Evolutionary conservation across 2,329 filamentous ascomycete genomes (phyloP).

Genomic region (Thermoascus crustaceus): DNA sequence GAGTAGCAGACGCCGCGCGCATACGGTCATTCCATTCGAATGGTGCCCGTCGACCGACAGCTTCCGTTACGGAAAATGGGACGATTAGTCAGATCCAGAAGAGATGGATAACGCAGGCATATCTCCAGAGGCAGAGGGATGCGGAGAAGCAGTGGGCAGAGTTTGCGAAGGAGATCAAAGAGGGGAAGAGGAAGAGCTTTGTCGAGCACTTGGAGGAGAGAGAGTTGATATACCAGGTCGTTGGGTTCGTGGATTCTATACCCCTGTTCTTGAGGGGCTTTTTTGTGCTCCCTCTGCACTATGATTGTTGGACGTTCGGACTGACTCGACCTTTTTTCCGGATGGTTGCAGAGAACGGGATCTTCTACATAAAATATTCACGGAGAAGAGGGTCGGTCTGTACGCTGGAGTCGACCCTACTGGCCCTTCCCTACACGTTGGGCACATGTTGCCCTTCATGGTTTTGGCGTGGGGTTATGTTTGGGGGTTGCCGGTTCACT

Average conservation of each 20-base stretch:
- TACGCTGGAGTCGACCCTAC: slow-evolving; percentile 45
- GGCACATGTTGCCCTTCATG: slow-evolving; percentile 46
- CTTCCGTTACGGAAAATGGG: too few species aligned
- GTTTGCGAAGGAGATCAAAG: slow-evolving; percentile 35
- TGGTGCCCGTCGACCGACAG: slow-evolving; percentile 10
- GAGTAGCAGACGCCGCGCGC: slow-evolving; percentile 12
- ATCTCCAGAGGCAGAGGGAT: slow-evolving; percentile 30
- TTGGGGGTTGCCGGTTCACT: slow-evolving; percentile 38
- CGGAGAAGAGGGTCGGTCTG: slow-evolving; percentile 37
- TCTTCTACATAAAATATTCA: slow-evolving; percentile 36
- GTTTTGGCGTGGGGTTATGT: slow-evolving; percentile 43
- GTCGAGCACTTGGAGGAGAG: slow-evolving; percentile 38
- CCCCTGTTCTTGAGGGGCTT: not conserved
- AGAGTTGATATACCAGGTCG: slow-evolving; percentile 38
- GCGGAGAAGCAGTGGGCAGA: slow-evolving; percentile 33
- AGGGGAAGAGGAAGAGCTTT: slow-evolving; percentile 37
- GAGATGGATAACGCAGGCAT: slow-evolving; percentile 31
- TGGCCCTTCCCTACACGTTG: slow-evolving; percentile 42
- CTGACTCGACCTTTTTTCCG: slow-evolving; percentile 8
- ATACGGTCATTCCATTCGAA: slow-evolving; percentile 11
- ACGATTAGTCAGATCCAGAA: slow-evolving; percentile 17
- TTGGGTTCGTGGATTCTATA: slow-evolving; percentile 31
- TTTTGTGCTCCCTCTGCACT: not conserved
- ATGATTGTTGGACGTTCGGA: not conserved
- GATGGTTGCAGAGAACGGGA: slow-evolving; percentile 30